A percentile compares a stretch with the other conserved stretches of the same genome.
phyloP scores from a whole-genome alignment of 2,329 filamentous ascomycete genomes.

The Fusarium incarnatum region DNA sequence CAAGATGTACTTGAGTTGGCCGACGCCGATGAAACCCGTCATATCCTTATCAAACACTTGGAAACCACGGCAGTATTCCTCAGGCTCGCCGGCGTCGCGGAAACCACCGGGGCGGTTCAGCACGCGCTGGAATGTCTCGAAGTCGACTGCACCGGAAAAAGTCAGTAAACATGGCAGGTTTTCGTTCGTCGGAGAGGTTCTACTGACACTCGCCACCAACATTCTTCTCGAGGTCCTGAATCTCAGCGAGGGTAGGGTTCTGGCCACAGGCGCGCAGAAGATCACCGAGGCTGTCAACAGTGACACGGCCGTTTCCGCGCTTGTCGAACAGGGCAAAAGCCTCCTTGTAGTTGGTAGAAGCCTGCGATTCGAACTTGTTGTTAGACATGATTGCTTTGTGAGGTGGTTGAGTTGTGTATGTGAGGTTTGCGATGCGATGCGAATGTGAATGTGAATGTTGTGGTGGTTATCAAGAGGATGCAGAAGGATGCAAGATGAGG shows the following conservation, averaged over 20 bases:
- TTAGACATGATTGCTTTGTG: slow-evolving; percentile 57
- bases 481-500: slow-evolving; percentile 25
- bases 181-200: background rate
- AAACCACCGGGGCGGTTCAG: slow-evolving; percentile 98
- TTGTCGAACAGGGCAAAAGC: slow-evolving; percentile 99
- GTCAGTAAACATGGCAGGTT: slow-evolving; percentile 7
- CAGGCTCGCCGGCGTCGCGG: slow-evolving; percentile 96
- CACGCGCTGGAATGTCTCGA: slow-evolving; percentile 95
- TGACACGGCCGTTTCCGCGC: slow-evolving; percentile 93
- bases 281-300: slow-evolving; percentile 88
- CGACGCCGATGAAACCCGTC: slow-evolving; percentile 97
- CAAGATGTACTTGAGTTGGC: slow-evolving; percentile 96
- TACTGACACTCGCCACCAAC: slow-evolving; percentile 91
- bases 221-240: slow-evolving; percentile 89
- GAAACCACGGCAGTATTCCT: slow-evolving; percentile 98
- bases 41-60: slow-evolving; percentile 99
- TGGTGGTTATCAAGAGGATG: slow-evolving; percentile 22
- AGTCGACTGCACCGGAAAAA: slow-evolving; percentile 77
- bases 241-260: slow-evolving; percentile 95
- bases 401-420: slow-evolving; percentile 10
- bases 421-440: slow-evolving; percentile 9
- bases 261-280: slow-evolving; percentile 96
- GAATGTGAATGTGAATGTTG: slow-evolving; percentile 37
- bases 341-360: slow-evolving; percentile 99
- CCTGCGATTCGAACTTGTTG: slow-evolving; percentile 69